Evolutionary conservation across 2,329 filamentous ascomycete genomes (phyloP).

Genomic region (Chaetomium sp.): DNA sequence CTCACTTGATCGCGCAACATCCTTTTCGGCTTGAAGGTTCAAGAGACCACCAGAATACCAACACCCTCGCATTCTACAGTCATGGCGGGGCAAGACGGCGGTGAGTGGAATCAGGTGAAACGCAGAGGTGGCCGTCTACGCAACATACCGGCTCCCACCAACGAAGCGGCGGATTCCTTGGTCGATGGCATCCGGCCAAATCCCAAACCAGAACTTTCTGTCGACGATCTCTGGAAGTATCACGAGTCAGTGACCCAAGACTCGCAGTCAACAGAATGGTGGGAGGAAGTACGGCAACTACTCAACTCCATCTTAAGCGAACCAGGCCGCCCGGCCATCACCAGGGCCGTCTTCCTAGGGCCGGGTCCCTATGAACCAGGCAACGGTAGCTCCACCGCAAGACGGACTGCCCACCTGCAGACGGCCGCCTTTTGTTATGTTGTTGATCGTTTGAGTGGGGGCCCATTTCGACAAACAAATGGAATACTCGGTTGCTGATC

Average conservation of each 20-base stretch:
- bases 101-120: conserved; percentile 34
- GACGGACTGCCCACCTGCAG: conserved; percentile 53
- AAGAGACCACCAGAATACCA: neutral
- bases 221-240: conserved; percentile 34
- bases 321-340: conserved; percentile 35
- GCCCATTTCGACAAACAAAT: neutral
- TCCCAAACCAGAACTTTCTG: conserved; percentile 31
- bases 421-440: conserved; percentile 55
- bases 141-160: conserved; percentile 16
- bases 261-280: conserved; percentile 37
- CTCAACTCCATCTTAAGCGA: conserved; percentile 36
- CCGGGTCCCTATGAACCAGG: conserved; percentile 57
- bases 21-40: neutral
- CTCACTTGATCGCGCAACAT: neutral
- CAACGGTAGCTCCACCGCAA: conserved; percentile 50
- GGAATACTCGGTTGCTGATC: neutral
- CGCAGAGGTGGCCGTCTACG: conserved; percentile 32
- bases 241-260: conserved; percentile 31
- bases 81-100: conserved; percentile 24
- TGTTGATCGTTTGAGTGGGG: conserved; percentile 48
- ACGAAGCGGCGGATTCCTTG: conserved; percentile 2
- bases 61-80: neutral
- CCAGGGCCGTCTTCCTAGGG: conserved; percentile 56
- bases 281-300: conserved; percentile 41
- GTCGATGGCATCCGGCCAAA: conserved; percentile 30